Evolutionary conservation across 2,329 filamentous ascomycete genomes (phyloP).

Genomic region (Phyllosticta citrichinensis): DNA sequence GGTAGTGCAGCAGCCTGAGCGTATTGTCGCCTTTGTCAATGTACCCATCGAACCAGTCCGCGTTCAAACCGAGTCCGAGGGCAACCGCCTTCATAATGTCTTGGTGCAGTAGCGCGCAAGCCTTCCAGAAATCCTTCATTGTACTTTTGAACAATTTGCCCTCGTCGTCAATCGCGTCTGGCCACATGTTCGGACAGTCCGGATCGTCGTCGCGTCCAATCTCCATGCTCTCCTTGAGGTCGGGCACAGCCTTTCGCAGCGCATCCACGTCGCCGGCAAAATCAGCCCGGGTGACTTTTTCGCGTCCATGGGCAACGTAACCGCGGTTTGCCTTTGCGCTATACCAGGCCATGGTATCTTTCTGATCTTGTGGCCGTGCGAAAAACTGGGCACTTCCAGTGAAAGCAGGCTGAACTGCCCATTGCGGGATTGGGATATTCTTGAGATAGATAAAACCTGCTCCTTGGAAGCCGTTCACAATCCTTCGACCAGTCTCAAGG

Average conservation of each 20-base stretch:
- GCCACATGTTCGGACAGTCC: conserved; percentile 70
- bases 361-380: conserved; percentile 26
- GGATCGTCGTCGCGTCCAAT: conserved; percentile 52
- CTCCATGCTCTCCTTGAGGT: conserved; percentile 50
- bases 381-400: conserved; percentile 31
- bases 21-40: conserved; percentile 46
- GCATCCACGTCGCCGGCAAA: conserved; percentile 26
- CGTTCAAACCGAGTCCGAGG: conserved; percentile 63
- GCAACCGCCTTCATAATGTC: conserved; percentile 79
- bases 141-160: conserved; percentile 54
- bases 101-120: conserved; percentile 63
- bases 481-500: conserved; percentile 55
- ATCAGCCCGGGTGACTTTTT: conserved; percentile 29
- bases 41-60: conserved; percentile 65
- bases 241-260: conserved; percentile 25
- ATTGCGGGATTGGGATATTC: conserved; percentile 60
- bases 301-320: conserved; percentile 36
- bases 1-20: conserved; percentile 68
- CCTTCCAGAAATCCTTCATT: conserved; percentile 67
- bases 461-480: conserved; percentile 71
- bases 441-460: conserved; percentile 85
- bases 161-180: conserved; percentile 41
- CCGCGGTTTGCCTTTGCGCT: conserved; percentile 39
- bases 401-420: conserved; percentile 54
- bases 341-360: conserved; percentile 32